Evolutionary conservation across 106 monocot species (phyloP), one percentile per base, ranked within the genome.

Genomic region (Dendrobium officinale): DNA sequence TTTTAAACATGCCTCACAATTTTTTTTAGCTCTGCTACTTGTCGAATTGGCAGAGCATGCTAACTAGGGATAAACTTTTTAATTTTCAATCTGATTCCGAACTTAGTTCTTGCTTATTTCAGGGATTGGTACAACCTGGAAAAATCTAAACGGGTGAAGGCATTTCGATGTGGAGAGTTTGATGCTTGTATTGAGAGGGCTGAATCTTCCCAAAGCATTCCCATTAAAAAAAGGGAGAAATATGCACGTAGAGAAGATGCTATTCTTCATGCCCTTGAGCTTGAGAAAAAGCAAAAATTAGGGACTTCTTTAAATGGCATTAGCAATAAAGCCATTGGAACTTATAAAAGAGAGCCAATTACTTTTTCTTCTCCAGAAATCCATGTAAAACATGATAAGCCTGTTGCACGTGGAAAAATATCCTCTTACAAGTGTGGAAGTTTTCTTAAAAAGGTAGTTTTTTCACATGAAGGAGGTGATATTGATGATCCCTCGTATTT

Each of bases 101-200:
- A 75, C 31, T 79, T 24, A 64, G 44, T 61, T 67, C 43, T 17
- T 20, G 74, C 29, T 79, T 81, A 68, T 85, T 70, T 59, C 90
- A 99, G 98, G 73, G 98, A 99, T 77, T 99, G 95, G 98, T 99
- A 99, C 79, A 99, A 99, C 78, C 76, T 99, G 68, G 98, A 99
- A 84, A 99, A 99, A 85, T 99, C 98, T 6, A 99, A 99, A 79
- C 86, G 98, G 61, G 95, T 99, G 2, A 99, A 99, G 67, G 86
- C 95, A 67, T 99, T 99, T 87, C 87, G 98, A 20, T 99, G 98
- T 82, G 95, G 98, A 48, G 95, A 99, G 76, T 99, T 99, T 87
- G 98, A 99, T 86, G 88, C 91, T 80, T 99, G 95, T 86, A 99
- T 99, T 70, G 98, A 95, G 84, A 89, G 86, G 83, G 98, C 95